Base-by-base conservation (phyloP, 2,329 filamentous ascomycete genomes). In the Aureobasidium subglaciale region DNA sequence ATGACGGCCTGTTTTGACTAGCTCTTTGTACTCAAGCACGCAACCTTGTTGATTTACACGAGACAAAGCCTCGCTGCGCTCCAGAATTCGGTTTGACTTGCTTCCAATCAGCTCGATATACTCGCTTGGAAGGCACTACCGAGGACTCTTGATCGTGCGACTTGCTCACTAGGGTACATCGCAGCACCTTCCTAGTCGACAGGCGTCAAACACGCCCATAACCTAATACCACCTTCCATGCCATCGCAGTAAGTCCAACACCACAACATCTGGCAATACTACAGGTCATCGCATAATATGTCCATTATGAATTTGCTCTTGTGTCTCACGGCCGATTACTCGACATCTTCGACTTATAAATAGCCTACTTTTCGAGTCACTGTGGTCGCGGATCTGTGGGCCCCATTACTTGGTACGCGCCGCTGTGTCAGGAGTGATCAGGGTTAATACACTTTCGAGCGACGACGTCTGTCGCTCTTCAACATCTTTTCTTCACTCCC, bases 401-500 rank as follows among this genome's bases (percentile, higher is more conserved):
- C 22, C 46, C 34, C 20, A 38, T 35, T 45, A 45, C 43, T 25
- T 35, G 43, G 20, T 40, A 27, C 32, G 46, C 46, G 46, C 46
- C 46, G 34, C 20, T 34, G 46, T 50, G 16, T 50, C 46, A 50
- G 46, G n/a, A 32, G 10, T 38, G 34, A 50, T n/a, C n/a, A n/a
- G n/a, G n/a, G n/a, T n/a, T n/a, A 32, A 37, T 32, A n/a, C 32
- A 20, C 32, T 29, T 50, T 50, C 46, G n/a, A n/a, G 46, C 46
- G 34, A 50, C 46, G n/a, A 29, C 46, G 13, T 38, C 24, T 18
- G 32, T 24, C 15, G 45, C 40, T 27, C 46, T 18, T 50, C n/a
- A 9, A 37, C 46, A 3, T 48, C 45, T 48, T 38, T 50, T 50
- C n/a, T 37, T 38, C 32, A 20, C 11, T n/a, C 9, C 8, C 46